A percentile compares a stretch with the other conserved stretches of the same genome.
Conservation (phyloP, 495 filamentous ascomycete genomes). For the Daldinia childiae region DNA sequence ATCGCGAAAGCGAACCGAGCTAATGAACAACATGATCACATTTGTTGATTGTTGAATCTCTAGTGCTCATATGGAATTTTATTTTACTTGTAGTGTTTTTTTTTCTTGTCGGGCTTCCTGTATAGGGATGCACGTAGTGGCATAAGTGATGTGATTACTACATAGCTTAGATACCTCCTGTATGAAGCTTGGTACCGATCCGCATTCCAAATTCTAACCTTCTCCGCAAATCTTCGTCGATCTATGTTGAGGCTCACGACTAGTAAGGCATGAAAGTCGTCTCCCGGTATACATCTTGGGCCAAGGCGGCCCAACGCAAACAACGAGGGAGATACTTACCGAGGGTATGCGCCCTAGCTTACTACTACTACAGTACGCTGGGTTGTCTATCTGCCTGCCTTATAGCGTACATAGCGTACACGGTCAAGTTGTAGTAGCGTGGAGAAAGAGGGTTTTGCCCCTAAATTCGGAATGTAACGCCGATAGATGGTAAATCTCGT, state of each 20-base stretch:
- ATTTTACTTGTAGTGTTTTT: conserved; percentile 13
- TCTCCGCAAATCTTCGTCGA: conserved; percentile 35
- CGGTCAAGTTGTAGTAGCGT: conserved; percentile 37
- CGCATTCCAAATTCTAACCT: conserved; percentile 41
- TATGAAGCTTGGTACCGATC: conserved; percentile 40
- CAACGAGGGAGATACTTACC: conserved; percentile 22
- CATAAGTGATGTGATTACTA: conserved; percentile 34
- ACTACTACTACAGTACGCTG: conserved; percentile 44
- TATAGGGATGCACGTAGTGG: conserved; percentile 25
- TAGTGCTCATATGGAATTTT: conserved; percentile 13
- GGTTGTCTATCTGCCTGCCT: conserved; percentile 23
- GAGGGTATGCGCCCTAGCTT: conserved; percentile 37
- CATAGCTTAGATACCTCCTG: conserved; percentile 40
- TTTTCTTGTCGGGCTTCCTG: conserved; percentile 3
- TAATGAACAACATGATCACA: conserved; percentile 21
- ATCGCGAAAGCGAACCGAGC: conserved; percentile 28
- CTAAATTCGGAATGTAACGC: conserved; percentile 46
- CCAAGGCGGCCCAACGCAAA: conserved; percentile 34
- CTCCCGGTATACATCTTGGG: conserved; percentile 30
- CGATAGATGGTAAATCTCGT: conserved; percentile 46
- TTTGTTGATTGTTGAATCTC: conserved; percentile 21
- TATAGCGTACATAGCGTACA: conserved; percentile 37
- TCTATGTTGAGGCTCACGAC: conserved; percentile 43
- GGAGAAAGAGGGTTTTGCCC: conserved; percentile 41
- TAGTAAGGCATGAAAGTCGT: conserved; percentile 39